These are phyloP conservation scores for Aegilops bicornis DNA, from an alignment of 176 grass and related monocot species.

Conservation along the genomic window DNA sequence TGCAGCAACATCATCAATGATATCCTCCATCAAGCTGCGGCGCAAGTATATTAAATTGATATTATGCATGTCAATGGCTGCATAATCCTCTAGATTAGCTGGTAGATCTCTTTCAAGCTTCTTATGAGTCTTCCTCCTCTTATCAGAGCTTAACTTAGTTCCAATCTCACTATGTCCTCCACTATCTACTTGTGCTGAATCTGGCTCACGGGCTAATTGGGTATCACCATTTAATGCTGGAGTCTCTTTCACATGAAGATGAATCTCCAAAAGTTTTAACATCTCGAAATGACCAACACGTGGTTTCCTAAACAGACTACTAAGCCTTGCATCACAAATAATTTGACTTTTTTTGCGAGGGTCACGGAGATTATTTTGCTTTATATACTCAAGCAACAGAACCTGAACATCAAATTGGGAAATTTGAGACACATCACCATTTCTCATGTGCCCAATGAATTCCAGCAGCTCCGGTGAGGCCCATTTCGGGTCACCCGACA, in stretches of 20 bases:
- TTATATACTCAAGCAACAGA: conserved; percentile 96
- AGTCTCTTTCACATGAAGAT: conserved; percentile 77
- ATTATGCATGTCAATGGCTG: conserved; percentile 94
- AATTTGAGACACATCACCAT: conserved; percentile 70
- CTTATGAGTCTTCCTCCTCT: conserved; percentile 64
- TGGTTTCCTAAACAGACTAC: conserved; percentile 65
- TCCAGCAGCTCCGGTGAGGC: conserved; percentile 79
- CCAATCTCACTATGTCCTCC: conserved; percentile 45
- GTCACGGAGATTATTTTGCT: conserved; percentile 82
- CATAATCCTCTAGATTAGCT: conserved; percentile 77
- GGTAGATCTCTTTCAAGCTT: conserved; percentile 53
- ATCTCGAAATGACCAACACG: conserved; percentile 83
- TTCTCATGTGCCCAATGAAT: conserved; percentile 81
- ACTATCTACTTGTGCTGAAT: conserved; percentile 58
- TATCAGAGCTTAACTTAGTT: conserved; percentile 41
- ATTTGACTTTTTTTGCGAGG: conserved; percentile 87
- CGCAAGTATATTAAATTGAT: conserved; percentile 92
- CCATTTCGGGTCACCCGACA: conserved; percentile 59
- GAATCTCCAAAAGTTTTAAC: conserved; percentile 84
- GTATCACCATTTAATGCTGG: conserved; percentile 43
- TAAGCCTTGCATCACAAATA: conserved; percentile 81
- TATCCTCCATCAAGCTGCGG: conserved; percentile 75
- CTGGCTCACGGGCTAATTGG: conserved; percentile 39
- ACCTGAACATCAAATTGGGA: conserved; percentile 77
- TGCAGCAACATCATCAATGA: conserved; percentile 67